phyloP scores from a whole-genome alignment of 2,329 filamentous ascomycete genomes.

The Pseudogymnoascus sp. region DNA sequence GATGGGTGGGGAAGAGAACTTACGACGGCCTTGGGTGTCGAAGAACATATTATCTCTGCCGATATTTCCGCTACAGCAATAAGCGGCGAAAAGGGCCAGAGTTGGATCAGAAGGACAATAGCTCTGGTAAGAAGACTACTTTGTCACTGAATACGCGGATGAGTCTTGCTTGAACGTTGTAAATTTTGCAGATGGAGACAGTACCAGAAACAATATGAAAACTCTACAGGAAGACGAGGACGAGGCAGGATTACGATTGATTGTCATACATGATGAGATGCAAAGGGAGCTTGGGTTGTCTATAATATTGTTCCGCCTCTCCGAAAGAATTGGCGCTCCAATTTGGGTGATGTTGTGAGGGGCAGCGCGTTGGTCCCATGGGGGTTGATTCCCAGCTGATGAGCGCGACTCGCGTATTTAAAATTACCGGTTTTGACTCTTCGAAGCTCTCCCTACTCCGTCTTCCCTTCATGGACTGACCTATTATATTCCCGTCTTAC shows the following conservation, averaged over 20 bases:
- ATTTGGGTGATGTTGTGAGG: neutral
- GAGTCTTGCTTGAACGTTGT: neutral
- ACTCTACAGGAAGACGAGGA: neutral
- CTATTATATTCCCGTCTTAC: neutral
- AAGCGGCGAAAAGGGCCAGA: neutral
- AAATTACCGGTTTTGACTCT: neutral
- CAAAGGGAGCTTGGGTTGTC: neutral
- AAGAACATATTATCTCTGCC: neutral
- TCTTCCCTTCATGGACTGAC: neutral
- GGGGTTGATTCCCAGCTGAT: neutral
- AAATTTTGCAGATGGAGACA: too few species aligned
- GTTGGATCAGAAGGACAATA: neutral
- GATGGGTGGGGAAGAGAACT: neutral
- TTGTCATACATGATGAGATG: neutral
- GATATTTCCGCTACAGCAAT: neutral
- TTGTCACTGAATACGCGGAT: neutral
- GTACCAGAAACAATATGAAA: neutral
- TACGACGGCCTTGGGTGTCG: neutral
- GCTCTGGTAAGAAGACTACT: neutral
- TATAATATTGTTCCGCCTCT: neutral
- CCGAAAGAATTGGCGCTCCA: neutral
- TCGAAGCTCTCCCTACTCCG: neutral
- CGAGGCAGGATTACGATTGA: neutral
- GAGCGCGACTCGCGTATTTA: neutral
- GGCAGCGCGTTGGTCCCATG: neutral